These are phyloP conservation scores for Stachybotrys elegans DNA, from an alignment of 2,329 filamentous ascomycete genomes.

Conservation along the genomic window DNA sequence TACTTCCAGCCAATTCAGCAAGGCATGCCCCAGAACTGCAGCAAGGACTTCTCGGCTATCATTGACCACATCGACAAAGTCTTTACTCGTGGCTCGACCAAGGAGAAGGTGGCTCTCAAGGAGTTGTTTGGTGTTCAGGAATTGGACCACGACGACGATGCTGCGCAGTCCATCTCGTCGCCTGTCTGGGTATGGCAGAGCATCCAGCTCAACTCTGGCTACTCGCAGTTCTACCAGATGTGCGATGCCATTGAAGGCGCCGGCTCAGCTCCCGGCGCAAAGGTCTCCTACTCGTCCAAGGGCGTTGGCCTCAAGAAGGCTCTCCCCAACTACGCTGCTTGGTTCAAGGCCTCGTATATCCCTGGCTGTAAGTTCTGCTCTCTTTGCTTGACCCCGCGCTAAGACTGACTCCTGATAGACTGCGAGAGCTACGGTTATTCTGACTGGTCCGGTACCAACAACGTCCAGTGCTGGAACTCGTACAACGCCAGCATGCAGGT, in stretches of 20 bases:
- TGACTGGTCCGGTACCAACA: constrained; percentile 9
- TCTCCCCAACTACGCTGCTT: constrained; percentile 6
- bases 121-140: constrained; percentile 35
- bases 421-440: constrained; percentile 6
- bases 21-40: constrained; percentile 52
- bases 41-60: constrained; percentile 52
- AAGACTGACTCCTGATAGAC: constrained; percentile 1
- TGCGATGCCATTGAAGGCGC: constrained; percentile 23
- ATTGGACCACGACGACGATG: constrained; percentile 40
- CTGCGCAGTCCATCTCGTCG: constrained; percentile 11
- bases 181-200: constrained; percentile 28
- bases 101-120: constrained; percentile 35
- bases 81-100: constrained; percentile 28
- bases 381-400: neutral
- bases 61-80: constrained; percentile 43
- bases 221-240: constrained; percentile 30
- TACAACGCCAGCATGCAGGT: constrained; percentile 43
- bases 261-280: neutral
- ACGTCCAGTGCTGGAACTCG: constrained; percentile 41
- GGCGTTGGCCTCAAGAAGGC: constrained; percentile 6
- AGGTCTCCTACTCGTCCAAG: neutral
- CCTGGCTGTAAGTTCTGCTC: constrained; percentile 6
- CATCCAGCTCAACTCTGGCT: constrained; percentile 26
- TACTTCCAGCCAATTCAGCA: constrained; percentile 41
- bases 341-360: constrained; percentile 3